Conservation (phyloP, 2,329 filamentous ascomycete genomes). For the Elsinoe necatrix region DNA sequence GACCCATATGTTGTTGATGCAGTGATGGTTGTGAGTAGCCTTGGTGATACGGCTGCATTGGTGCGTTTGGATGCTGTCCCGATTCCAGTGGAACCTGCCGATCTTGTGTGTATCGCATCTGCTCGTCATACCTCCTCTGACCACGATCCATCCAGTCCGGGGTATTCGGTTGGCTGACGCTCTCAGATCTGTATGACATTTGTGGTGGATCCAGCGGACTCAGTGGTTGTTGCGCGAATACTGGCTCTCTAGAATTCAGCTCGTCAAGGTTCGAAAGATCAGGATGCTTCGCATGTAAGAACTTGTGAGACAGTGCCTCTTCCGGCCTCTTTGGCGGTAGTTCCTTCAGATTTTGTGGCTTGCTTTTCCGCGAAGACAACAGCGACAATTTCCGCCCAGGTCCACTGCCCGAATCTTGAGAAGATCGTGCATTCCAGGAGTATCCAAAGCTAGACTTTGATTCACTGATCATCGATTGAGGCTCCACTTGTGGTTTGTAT, state of each 20-base stretch:
- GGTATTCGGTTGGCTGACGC: background rate
- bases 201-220: background rate
- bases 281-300: slow-evolving; percentile 3
- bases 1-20: background rate
- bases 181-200: background rate
- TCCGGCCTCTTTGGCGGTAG: slow-evolving; percentile 3
- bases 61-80: background rate
- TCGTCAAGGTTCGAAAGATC: background rate
- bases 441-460: slow-evolving; percentile 1
- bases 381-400: slow-evolving; percentile 11
- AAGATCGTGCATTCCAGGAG: slow-evolving; percentile 11
- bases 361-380: slow-evolving; percentile 1
- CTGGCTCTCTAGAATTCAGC: background rate
- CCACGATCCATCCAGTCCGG: slow-evolving; percentile 2
- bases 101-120: background rate
- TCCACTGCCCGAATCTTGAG: slow-evolving; percentile 5
- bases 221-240: slow-evolving; percentile 2
- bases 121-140: slow-evolving; percentile 8
- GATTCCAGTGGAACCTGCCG: slow-evolving; percentile 1
- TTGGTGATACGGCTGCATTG: background rate
- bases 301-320: slow-evolving; percentile 7
- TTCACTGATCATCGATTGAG: slow-evolving; percentile 5
- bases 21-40: background rate
- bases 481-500: background rate
- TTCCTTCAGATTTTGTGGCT: slow-evolving; percentile 3